Percentiles rank a stretch among this genome's conserved stretches.
Conservation (phyloP, 1,139 yeast genomes). For the Taiozyma sp. region DNA sequence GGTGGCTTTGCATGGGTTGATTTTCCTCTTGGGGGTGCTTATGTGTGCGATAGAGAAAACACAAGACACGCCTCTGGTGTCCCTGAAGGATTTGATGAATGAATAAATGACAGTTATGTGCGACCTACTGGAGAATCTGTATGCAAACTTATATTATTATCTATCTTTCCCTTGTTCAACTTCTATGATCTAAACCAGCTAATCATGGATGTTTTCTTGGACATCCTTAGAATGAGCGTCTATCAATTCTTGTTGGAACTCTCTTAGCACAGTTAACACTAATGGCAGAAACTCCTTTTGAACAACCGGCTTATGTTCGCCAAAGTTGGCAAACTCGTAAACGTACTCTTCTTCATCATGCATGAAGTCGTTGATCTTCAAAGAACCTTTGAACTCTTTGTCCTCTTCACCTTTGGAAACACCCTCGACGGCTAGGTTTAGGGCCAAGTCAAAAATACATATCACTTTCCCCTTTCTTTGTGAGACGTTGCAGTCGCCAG, state of each 20-base stretch:
- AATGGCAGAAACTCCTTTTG: constrained; percentile 47
- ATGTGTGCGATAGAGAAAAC: constrained; percentile 52
- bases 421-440: constrained; percentile 43
- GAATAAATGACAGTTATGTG: background rate
- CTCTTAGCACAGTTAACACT: constrained; percentile 41
- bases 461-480: constrained; percentile 79
- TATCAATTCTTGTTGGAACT: constrained; percentile 60
- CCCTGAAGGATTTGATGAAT: constrained; percentile 65
- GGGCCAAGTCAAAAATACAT: constrained; percentile 64
- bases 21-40: constrained; percentile 59
- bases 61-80: constrained; percentile 78
- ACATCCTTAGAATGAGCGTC: constrained; percentile 56
- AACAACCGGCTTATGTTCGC: constrained; percentile 35
- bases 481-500: constrained; percentile 78
- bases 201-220: constrained; percentile 35
- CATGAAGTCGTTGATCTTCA: constrained; percentile 56
- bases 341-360: constrained; percentile 71
- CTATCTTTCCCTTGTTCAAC: background rate
- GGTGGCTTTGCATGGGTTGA: constrained; percentile 73
- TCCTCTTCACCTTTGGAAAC: constrained; percentile 27
- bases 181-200: background rate
- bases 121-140: background rate
- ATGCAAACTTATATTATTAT: background rate
- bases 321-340: constrained; percentile 43
- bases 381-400: constrained; percentile 9